Base-by-base conservation (phyloP, 768 basidiomycete genomes). In the Phallus indusiatus region DNA sequence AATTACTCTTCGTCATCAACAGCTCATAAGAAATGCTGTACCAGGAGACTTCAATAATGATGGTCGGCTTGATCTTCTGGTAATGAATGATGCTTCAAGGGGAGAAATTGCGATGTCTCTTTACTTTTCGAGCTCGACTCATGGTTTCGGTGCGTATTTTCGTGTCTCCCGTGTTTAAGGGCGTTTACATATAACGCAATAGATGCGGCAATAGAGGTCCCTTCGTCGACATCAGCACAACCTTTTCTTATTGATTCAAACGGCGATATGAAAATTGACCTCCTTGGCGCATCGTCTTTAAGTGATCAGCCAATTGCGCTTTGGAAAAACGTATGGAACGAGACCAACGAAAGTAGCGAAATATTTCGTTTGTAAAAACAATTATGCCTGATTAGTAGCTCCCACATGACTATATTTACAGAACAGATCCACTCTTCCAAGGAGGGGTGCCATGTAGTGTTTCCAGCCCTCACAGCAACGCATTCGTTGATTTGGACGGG, bases 41-140 rank as follows among this genome's bases (percentile, higher is more conserved):
- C 94, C 94, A 0, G 91, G 90, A 20, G 96, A 99, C 72, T 96
- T 88, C 67, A 88, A 94, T 22, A 88, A 93, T 67, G 88, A 93
- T 59, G 96, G 96, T 33, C 85, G 82, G 65, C 78, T 98, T 4
- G 96, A 98, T 71, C 67, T 96, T 1, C 81, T 98, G 1, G 82
- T 98, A 50, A 93, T 97, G 89, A 82, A 85, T 47, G 76, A 83
- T 57, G 77, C 78, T 62, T 74, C 65, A 47, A 75, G 64, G 54
- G 75, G 66, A 62, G 81, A 79, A 57, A 69, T 91, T 36, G 81
- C 85, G 33, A 78, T 95, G 72, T 75, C 74, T 14, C 68, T 97
- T 9, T 94, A 93, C 70, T 73, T 80, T 17, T 87, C 88, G 7
- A 71, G 78, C 36, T 70, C 80, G 2, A 71, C 72, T 22, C 83